Evolutionary conservation across 768 basidiomycete species (phyloP), one percentile per base, ranked within the genome.

Genomic region (Tubosaeta sp.): DNA sequence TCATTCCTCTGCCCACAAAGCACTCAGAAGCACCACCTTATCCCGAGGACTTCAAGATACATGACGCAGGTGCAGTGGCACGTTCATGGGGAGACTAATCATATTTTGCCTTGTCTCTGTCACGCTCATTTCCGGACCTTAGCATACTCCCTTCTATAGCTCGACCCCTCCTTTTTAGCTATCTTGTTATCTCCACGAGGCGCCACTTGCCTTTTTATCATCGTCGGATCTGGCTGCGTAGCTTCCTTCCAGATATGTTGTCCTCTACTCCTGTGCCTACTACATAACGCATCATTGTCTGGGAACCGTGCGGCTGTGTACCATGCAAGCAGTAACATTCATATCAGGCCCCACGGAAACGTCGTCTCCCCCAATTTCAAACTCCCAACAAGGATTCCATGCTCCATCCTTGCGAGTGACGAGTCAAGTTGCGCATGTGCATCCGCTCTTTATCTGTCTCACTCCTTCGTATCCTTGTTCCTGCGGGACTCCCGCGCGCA

Each of bases 131-230:
- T 64, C 61, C 67, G 67, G 61, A 59, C 62, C 52, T 54, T 54
- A 32, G 51, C 60, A 59, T 53, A 46, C 52, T 45, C 49, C 56
- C 58, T 43, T 60, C 19, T 60, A 56, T 58, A 60, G 55, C 37
- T 56, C 57, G 33, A 43, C 43, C 54, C 35, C 48, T 53, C 60
- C 53, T 52, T 56, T 66, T 62, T 53, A 43, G 57, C 60, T 48
- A 61, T 60, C 50, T 54, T 55, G 65, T 59, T 71, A 69, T 67
- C 65, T 66, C 69, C 63, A 69, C 63, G 59, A 71, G 67, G 67
- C 55, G 46, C 53, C 53, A 43, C 52, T 58, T 54, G 52, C 51
- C 56, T 50, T 55, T 42, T 53, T 60, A 50, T 59, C 55, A 54
- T 57, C 54, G 56, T 57, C 68, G 59, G 62, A 70, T 68, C 69